A percentile compares a stretch with the other conserved stretches of the same genome.
These are phyloP conservation scores for Diaporthe sp. DNA, from an alignment of 2,329 filamentous ascomycete genomes.

Conservation along the genomic window DNA sequence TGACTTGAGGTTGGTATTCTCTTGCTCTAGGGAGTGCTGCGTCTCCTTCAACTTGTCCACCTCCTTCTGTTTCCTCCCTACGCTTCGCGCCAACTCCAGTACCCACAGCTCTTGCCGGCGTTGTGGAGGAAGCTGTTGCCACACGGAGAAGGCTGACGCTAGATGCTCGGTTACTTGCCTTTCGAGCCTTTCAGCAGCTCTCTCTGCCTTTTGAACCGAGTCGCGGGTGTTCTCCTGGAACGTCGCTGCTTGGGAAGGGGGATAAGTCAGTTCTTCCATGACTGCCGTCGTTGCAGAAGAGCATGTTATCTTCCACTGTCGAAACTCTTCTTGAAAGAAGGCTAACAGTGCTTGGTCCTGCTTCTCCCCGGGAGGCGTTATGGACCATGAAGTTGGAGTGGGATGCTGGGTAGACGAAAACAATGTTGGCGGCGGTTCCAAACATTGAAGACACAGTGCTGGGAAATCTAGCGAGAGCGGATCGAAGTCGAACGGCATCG, in stretches of 20 bases:
- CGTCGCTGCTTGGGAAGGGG: conserved; percentile 55
- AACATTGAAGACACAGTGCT: conserved; percentile 83
- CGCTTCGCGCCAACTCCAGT: conserved; percentile 71
- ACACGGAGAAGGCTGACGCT: conserved; percentile 82
- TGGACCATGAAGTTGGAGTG: conserved; percentile 84
- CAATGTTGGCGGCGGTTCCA: conserved; percentile 84
- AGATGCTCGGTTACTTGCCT: conserved; percentile 81
- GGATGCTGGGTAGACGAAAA: conserved; percentile 86
- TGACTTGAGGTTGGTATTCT: conserved; percentile 68
- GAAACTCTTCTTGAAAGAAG: conserved; percentile 77
- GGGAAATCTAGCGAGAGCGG: conserved; percentile 89
- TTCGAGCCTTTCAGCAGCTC: conserved; percentile 72
- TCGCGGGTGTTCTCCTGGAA: conserved; percentile 61
- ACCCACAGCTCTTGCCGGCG: conserved; percentile 73
- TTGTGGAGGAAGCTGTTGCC: conserved; percentile 74
- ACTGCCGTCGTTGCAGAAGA: conserved; percentile 63
- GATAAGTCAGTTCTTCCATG: conserved; percentile 66
- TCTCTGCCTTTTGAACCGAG: conserved; percentile 63
- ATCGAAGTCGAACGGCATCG: conserved; percentile 82
- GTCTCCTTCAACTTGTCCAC: conserved; percentile 64
- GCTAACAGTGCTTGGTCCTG: conserved; percentile 80
- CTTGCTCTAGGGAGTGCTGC: conserved; percentile 67
- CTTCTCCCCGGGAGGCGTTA: conserved; percentile 79
- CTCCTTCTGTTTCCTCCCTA: conserved; percentile 70
- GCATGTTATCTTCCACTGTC: conserved; percentile 72